A percentile compares a stretch with the other conserved stretches of the same genome.
Evolutionary conservation across 2,329 filamentous ascomycete species (phyloP).

Genomic region (Botrytis byssoidea): DNA sequence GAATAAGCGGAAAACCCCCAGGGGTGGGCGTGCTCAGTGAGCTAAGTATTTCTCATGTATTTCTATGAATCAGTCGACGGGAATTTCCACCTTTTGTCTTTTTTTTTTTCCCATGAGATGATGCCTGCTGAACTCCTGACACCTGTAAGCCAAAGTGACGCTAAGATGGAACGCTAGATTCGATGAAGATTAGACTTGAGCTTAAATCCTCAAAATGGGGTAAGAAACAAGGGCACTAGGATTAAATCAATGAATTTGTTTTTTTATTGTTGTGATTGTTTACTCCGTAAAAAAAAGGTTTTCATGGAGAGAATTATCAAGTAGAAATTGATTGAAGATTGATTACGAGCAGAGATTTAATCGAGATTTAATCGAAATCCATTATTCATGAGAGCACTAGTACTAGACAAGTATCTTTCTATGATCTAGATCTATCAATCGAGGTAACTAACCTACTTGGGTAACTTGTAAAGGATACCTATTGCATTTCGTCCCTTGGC

Average conservation of each 20-base stretch:
- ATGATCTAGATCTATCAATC: background rate
- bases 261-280: background rate
- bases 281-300: background rate
- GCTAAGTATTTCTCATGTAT: no score
- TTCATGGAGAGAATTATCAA: no score
- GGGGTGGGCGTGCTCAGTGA: background rate
- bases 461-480: background rate
- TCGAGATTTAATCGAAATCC: no score
- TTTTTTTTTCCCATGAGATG: no score
- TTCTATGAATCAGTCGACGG: background rate
- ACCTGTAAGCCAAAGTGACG: background rate
- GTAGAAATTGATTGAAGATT: no score
- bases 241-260: background rate
- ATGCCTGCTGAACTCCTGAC: background rate
- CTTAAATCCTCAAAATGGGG: constrained; percentile 10
- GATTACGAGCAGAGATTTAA: no score
- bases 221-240: background rate
- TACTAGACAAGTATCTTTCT: no score
- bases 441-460: background rate
- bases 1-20: background rate
- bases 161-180: background rate
- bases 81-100: background rate
- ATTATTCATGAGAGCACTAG: no score
- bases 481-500: background rate
- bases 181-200: background rate